Conservation (phyloP, 768 basidiomycete genomes). For the Russula earlei region DNA sequence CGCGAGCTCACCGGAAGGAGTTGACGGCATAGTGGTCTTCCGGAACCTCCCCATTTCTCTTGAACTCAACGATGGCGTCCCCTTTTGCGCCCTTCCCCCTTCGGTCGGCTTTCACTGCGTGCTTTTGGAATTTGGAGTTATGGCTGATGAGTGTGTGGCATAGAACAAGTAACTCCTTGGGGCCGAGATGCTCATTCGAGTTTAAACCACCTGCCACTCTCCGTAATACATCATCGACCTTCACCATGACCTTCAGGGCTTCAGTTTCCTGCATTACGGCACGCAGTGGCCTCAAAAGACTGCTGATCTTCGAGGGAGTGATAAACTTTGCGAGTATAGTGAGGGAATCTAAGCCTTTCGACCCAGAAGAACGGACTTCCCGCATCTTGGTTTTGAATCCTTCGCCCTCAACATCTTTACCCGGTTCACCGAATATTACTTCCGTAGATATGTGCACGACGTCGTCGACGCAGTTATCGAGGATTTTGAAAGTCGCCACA, state of each 20-base stretch:
- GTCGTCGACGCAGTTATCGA: constrained; percentile 74
- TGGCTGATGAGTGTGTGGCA: constrained; percentile 88
- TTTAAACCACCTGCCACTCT: constrained; percentile 80
- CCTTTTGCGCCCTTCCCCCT: constrained; percentile 30
- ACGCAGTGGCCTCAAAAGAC: constrained; percentile 67
- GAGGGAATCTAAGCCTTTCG: constrained; percentile 83
- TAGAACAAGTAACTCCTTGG: constrained; percentile 63
- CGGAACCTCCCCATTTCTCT: constrained; percentile 47
- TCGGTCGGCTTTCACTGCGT: constrained; percentile 33
- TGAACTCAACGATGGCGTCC: constrained; percentile 68
- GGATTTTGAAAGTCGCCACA: constrained; percentile 41
- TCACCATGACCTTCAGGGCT: constrained; percentile 66
- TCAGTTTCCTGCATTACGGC: constrained; percentile 82
- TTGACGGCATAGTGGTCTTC: constrained; percentile 74
- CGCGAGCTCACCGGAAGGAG: constrained; percentile 60
- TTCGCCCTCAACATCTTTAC: constrained; percentile 77
- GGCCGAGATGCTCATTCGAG: constrained; percentile 60
- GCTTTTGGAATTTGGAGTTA: constrained; percentile 78
- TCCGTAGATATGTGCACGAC: constrained; percentile 75
- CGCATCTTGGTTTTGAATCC: constrained; percentile 93
- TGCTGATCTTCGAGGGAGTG: constrained; percentile 66
- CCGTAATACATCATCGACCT: constrained; percentile 82
- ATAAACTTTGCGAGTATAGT: constrained; percentile 69
- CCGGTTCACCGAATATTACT: constrained; percentile 91
- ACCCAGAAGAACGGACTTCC: constrained; percentile 75